These are phyloP conservation scores for Breynia disticha DNA, from an alignment of 441 rosid species.

Conservation along the genomic window DNA sequence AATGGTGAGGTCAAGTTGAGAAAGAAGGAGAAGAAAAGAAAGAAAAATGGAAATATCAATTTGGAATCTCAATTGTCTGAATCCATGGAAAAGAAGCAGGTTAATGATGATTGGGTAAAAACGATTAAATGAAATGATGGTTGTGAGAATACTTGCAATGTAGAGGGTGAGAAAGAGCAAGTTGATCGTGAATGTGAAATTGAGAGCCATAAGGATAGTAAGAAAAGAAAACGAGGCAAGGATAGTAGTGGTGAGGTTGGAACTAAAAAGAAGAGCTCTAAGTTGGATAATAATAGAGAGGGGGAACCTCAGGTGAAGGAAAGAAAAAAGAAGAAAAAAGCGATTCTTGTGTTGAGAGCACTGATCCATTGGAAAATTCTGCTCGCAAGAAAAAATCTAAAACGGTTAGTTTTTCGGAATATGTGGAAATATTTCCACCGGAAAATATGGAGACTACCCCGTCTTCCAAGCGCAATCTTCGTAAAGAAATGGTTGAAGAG, in stretches of 20 bases:
- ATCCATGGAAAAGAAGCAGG: not conserved
- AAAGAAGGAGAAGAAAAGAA: slow-evolving; percentile 16
- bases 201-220: slow-evolving; percentile 2
- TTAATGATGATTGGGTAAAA: not conserved
- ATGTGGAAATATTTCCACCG: slow-evolving; percentile 46
- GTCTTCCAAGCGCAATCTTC: slow-evolving; percentile 7
- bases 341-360: not conserved
- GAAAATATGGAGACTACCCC: slow-evolving; percentile 4
- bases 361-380: slow-evolving; percentile 18
- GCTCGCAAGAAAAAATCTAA: slow-evolving; percentile 27
- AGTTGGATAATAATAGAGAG: not conserved
- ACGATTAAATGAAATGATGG: not conserved
- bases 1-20: slow-evolving; percentile 4
- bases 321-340: slow-evolving; percentile 7
- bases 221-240: slow-evolving; percentile 9
- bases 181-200: not conserved
- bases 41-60: slow-evolving; percentile 14
- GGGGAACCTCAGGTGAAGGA: not conserved
- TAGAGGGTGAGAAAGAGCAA: not conserved
- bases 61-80: slow-evolving; percentile 4
- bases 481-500: slow-evolving; percentile 13
- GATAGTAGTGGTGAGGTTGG: slow-evolving; percentile 1
- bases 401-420: slow-evolving; percentile 53
- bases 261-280: not conserved
- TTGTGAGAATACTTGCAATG: not conserved